Evolutionary conservation across 139 green algal species (phyloP), one percentile per base, ranked within the genome.

Genomic region (Protoeuglena noctilucae): DNA sequence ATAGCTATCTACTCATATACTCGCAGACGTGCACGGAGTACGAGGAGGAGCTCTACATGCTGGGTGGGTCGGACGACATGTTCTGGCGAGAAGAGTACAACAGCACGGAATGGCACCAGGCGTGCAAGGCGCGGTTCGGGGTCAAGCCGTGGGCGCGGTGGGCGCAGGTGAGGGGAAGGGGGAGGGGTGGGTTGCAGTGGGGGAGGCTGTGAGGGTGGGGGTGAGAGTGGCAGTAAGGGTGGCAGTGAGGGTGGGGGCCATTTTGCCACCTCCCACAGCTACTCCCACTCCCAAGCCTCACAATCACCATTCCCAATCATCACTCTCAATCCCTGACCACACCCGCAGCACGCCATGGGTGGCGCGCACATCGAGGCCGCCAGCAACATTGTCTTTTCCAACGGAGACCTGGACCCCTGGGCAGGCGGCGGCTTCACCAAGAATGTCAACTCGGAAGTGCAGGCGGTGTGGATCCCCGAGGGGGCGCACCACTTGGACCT

Each of bases 331-430:
- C n/a, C n/a, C n/a, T n/a, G n/a, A n/a, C n/a, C n/a, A n/a, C n/a
- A n/a, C n/a, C n/a, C n/a, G n/a, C n/a, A n/a, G n/a, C n/a, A n/a
- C n/a, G n/a, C n/a, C n/a, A n/a, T n/a, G n/a, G n/a, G n/a, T n/a
- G n/a, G n/a, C n/a, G n/a, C n/a, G n/a, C n/a, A 66, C 29, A 51
- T 58, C 18, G 27, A 23, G 54, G 16, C 28, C 19, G 45, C 48
- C 30, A 52, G 22, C 40, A 91, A 87, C 71, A 85, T 92, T 34
- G 63, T 86, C 19, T 91, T 93, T 46, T 79, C 62, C 31, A 93
- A 94, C 60, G 85, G 85, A 3, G 54, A 77, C 41, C 69, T 84
- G 1, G 85, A 94, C 70, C 85, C 85, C 3, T 92, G 82, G 82
- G 67, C 47, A 19, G 62, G 63, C 2, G 78, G 72, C 49, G 70